Percentiles rank a stretch among this genome's conserved stretches.
Conservation (phyloP, 2,329 filamentous ascomycete species). For the Fusarium dlaminii region DNA sequence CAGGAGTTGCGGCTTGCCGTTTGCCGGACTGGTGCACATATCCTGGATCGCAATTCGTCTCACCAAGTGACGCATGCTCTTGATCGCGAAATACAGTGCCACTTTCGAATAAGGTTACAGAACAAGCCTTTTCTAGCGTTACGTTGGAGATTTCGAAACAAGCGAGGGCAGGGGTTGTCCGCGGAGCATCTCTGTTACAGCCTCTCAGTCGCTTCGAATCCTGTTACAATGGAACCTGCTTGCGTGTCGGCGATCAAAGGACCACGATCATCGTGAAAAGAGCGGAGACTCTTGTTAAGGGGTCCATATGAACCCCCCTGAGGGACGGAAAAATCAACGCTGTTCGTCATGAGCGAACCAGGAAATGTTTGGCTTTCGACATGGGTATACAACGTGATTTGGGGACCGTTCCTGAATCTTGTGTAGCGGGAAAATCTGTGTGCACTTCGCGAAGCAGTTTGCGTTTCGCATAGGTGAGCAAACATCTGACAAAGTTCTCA, state of each 20-base stretch:
- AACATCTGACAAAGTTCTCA: background rate
- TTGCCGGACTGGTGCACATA: slow-evolving; percentile 4
- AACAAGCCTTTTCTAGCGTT: slow-evolving; percentile 36
- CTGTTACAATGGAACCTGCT: slow-evolving; percentile 27
- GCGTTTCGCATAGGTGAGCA: slow-evolving; percentile 19
- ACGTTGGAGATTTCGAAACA: slow-evolving; percentile 22
- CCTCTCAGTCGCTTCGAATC: slow-evolving; percentile 2
- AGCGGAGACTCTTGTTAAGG: slow-evolving; percentile 14
- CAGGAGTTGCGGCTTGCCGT: background rate
- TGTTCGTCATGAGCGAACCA: slow-evolving; percentile 6
- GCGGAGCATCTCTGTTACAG: slow-evolving; percentile 27
- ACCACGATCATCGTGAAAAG: background rate
- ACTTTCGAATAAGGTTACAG: slow-evolving; percentile 13
- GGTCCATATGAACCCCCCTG: slow-evolving; percentile 15
- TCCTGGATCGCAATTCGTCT: slow-evolving; percentile 12
- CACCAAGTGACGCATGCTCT: background rate
- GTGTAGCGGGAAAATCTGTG: slow-evolving; percentile 4
- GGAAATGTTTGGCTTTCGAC: slow-evolving; percentile 13
- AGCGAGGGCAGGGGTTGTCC: slow-evolving; percentile 14
- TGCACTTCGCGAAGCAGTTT: slow-evolving; percentile 4
- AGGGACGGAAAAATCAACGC: background rate
- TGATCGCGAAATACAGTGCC: slow-evolving; percentile 16
- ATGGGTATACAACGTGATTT: background rate
- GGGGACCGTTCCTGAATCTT: background rate
- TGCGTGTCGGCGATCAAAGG: slow-evolving; percentile 21